Conservation (phyloP, 1,284 basidiomycete genomes). For the Marasmius tenuissimus region DNA sequence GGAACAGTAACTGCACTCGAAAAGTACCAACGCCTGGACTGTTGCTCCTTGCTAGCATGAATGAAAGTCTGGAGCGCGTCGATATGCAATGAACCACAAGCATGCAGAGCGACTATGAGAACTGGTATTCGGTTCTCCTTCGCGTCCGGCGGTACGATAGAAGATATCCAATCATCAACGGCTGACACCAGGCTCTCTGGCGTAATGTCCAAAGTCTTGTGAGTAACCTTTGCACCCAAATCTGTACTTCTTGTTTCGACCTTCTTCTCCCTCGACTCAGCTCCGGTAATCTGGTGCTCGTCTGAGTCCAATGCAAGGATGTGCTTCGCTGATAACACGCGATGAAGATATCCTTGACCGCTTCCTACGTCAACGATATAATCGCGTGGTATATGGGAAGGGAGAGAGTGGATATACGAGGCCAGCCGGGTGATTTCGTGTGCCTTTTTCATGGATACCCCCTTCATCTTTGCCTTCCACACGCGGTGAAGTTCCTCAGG, state of each 20-base stretch:
- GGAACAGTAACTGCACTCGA: slow-evolving; percentile 45
- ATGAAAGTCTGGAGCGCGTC: slow-evolving; percentile 43
- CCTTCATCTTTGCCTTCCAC: slow-evolving; percentile 12
- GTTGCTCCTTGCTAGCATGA: slow-evolving; percentile 9
- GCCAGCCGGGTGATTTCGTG: slow-evolving; percentile 53
- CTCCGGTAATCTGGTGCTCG: slow-evolving; percentile 43
- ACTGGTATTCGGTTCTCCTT: slow-evolving; percentile 39
- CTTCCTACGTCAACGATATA: slow-evolving; percentile 54
- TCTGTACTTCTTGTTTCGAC: not conserved
- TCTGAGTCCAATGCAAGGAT: slow-evolving; percentile 54
- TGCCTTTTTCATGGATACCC: slow-evolving; percentile 56
- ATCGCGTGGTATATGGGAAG: slow-evolving; percentile 10
- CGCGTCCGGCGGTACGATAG: slow-evolving; percentile 5
- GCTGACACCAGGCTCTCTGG: slow-evolving; percentile 37
- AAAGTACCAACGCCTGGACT: slow-evolving; percentile 32
- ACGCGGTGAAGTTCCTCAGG: not conserved
- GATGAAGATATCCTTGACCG: slow-evolving; percentile 57
- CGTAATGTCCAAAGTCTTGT: slow-evolving; percentile 52
- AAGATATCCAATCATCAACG: slow-evolving; percentile 42
- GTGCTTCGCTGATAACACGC: slow-evolving; percentile 33
- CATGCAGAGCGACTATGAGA: slow-evolving; percentile 65
- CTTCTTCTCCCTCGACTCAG: slow-evolving; percentile 23
- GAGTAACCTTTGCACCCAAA: slow-evolving; percentile 29
- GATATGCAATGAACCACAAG: slow-evolving; percentile 48
- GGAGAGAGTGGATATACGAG: slow-evolving; percentile 31